Percentiles rank a stretch among this genome's conserved stretches.
These are phyloP conservation scores for Eucalyptus urophylla DNA, from an alignment of 345 rosid species.

Conservation along the genomic window DNA sequence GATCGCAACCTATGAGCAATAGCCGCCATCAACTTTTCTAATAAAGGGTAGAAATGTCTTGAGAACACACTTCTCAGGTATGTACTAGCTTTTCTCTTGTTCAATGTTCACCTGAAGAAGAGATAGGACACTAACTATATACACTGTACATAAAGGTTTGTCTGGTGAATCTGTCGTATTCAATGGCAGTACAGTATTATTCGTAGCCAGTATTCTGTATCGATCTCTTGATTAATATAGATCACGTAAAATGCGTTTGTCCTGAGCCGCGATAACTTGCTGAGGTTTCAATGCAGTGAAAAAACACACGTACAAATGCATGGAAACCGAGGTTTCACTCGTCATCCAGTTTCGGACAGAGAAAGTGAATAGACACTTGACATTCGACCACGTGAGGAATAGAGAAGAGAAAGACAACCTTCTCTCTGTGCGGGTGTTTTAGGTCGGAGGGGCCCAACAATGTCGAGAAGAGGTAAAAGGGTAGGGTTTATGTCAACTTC, in stretches of 20 bases:
- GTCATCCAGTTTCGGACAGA: neutral
- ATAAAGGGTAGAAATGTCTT: neutral
- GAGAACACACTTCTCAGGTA: neutral
- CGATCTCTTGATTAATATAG: neutral
- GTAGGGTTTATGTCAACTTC: slow-evolving; percentile 30
- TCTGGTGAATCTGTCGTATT: neutral
- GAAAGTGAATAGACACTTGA: neutral
- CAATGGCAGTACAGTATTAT: neutral
- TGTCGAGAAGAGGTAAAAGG: slow-evolving; percentile 13
- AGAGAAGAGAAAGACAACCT: neutral
- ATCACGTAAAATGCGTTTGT: neutral
- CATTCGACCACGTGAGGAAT: neutral
- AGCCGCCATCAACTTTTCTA: neutral
- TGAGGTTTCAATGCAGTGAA: neutral
- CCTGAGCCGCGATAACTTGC: neutral
- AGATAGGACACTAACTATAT: neutral
- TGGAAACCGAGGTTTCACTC: neutral
- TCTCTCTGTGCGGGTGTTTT: neutral
- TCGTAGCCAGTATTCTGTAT: neutral
- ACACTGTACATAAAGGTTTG: neutral
- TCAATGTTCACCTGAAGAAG: neutral
- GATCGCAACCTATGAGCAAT: neutral
- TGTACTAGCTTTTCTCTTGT: neutral
- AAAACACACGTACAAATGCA: neutral
- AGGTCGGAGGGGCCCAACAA: slow-evolving; percentile 1